Base-by-base conservation (phyloP, 352 stramenopile genomes). In the Hyphochytrium catenoides region DNA sequence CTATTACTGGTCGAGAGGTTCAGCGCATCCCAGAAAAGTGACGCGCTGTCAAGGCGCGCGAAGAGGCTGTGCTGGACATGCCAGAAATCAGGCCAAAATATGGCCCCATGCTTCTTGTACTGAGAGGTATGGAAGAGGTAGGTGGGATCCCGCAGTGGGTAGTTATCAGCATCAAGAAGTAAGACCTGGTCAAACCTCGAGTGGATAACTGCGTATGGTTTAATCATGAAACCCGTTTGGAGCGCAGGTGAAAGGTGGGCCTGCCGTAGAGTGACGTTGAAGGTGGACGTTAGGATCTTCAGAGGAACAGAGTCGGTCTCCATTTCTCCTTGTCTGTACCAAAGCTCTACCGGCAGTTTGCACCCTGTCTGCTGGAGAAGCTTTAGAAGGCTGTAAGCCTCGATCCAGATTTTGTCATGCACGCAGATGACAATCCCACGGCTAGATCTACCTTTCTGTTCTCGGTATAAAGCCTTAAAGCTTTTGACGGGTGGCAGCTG, bases 31-130 rank as follows among this genome's bases (percentile, higher is more conserved):
- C 59, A 72, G 12, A 72, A 33, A 25, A 68, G 34, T 21, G 51
- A 63, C 4, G n/a, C n/a, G n/a, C n/a, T n/a, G n/a, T n/a, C n/a
- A n/a, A n/a, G n/a, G n/a, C n/a, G n/a, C n/a, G n/a, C n/a, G n/a
- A n/a, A n/a, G n/a, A n/a, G n/a, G n/a, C 56, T 40, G 15, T 27
- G 31, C 25, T 38, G 12, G 2, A 64, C 63, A 26, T 60, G 56
- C 68, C 68, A 83, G 32, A 79, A 83, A 41, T 83, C 68, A 4
- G 68, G 68, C 68, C 68, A 83, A 47, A 83, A 83, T 5, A 83
- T 53, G 9, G 68, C 65, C 27, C 68, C 50, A 22, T 53, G 47
- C 25, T 47, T 46, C 0, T 43, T 19, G 44, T 78, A 83, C 47
- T 75, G 63, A 1, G 54, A 48, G 16, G 56, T 36, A 15, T 73